Percentiles rank a stretch among this genome's conserved stretches.
Conservation (phyloP, 441 rosid genomes). For the Populus hybrid region DNA sequence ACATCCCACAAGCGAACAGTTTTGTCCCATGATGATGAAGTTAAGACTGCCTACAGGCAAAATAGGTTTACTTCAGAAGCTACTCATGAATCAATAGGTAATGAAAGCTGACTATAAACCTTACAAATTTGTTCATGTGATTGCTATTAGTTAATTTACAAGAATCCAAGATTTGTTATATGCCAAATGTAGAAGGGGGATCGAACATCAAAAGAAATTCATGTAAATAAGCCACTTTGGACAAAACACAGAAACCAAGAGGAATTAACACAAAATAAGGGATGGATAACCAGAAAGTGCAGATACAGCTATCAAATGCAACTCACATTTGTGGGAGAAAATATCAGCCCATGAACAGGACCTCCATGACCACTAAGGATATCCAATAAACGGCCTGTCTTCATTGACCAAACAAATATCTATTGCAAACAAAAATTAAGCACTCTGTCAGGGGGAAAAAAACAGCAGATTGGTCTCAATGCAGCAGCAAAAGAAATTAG, state of each 20-base stretch:
- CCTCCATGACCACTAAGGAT: constrained; percentile 95
- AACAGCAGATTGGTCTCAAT: constrained; percentile 9
- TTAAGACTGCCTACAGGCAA: constrained; percentile 65
- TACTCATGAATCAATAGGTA: constrained; percentile 3
- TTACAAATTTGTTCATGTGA: background rate
- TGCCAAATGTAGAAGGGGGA: background rate
- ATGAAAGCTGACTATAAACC: background rate
- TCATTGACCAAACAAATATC: constrained; percentile 99
- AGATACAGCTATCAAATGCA: constrained; percentile 7
- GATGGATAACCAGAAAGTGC: background rate
- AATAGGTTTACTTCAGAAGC: constrained; percentile 3
- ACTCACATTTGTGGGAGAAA: constrained; percentile 86
- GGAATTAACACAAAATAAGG: background rate
- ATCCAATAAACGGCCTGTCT: constrained; percentile 91
- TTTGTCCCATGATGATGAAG: constrained; percentile 98
- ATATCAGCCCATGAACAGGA: constrained; percentile 91
- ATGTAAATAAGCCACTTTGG: background rate
- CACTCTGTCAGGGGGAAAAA: constrained; percentile 4
- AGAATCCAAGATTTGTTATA: background rate
- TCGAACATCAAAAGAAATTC: background rate
- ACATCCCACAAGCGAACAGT: constrained; percentile 93
- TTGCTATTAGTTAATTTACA: background rate
- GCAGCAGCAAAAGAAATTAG: background rate
- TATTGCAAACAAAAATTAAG: constrained; percentile 23
- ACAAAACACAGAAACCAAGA: constrained; percentile 4